Percentiles rank a stretch among this genome's conserved stretches.
These are phyloP conservation scores for Neopestalotiopsis rosae DNA, from an alignment of 2,329 filamentous ascomycete genomes.

Conservation along the genomic window DNA sequence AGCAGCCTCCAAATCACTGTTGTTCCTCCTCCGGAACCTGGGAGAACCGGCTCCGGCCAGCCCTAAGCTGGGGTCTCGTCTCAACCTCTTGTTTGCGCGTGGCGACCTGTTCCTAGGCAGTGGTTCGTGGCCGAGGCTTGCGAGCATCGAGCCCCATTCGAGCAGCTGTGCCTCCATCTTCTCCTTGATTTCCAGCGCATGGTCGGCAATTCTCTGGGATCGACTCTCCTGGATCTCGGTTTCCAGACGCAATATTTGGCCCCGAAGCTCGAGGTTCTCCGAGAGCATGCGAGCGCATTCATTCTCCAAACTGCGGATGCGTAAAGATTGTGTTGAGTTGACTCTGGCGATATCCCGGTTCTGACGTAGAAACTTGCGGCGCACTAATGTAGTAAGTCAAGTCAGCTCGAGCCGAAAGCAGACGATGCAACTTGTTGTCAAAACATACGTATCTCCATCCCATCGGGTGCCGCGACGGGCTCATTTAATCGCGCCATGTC, in stretches of 20 bases:
- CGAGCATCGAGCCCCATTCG: constrained; percentile 72
- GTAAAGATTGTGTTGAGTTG: constrained; percentile 78
- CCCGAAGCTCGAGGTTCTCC: constrained; percentile 78
- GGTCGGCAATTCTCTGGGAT: constrained; percentile 64
- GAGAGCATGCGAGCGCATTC: constrained; percentile 76
- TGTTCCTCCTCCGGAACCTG: constrained; percentile 61
- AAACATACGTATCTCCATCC: constrained; percentile 71
- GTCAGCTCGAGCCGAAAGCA: background rate
- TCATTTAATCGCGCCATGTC: constrained; percentile 84
- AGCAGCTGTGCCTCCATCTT: constrained; percentile 75
- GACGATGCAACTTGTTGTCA: background rate
- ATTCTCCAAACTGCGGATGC: constrained; percentile 77
- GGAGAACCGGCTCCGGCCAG: constrained; percentile 54
- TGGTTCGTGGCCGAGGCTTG: constrained; percentile 66
- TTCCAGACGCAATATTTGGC: constrained; percentile 73
- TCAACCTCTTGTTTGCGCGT: constrained; percentile 45
- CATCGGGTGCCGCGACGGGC: constrained; percentile 70
- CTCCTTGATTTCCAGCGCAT: constrained; percentile 71
- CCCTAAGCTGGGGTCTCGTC: constrained; percentile 47
- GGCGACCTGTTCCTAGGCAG: constrained; percentile 53
- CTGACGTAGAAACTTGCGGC: constrained; percentile 79
- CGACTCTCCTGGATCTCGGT: constrained; percentile 68
- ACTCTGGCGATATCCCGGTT: constrained; percentile 83
- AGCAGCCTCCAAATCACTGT: constrained; percentile 57
- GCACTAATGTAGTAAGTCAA: constrained; percentile 56